These are phyloP conservation scores for Diaporthe sp. DNA, from an alignment of 2,329 filamentous ascomycete genomes.

Conservation along the genomic window DNA sequence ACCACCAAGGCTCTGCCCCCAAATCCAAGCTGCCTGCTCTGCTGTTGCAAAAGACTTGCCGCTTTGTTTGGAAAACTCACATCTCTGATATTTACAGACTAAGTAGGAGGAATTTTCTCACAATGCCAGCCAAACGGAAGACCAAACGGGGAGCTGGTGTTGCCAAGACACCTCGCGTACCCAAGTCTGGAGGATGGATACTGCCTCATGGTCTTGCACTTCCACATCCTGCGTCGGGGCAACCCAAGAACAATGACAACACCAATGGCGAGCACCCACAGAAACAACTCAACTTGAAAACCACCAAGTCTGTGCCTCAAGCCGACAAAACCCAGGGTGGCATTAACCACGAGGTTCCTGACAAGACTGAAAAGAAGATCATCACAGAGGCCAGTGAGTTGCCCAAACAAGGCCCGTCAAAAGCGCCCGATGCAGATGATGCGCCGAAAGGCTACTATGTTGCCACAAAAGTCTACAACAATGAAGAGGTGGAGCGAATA, in stretches of 20 bases:
- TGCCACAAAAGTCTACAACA: not conserved
- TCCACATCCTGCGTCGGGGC: not conserved
- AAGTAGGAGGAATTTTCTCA: not conserved
- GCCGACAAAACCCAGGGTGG: not conserved
- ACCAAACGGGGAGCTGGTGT: not conserved
- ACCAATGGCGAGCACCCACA: not conserved
- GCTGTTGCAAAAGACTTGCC: not conserved
- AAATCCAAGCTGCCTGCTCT: not conserved
- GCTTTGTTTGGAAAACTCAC: too few species aligned
- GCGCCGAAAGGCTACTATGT: not conserved
- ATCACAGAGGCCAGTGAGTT: not conserved
- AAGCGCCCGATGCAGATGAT: not conserved
- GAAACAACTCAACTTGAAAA: conserved; percentile 2
- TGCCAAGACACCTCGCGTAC: not conserved
- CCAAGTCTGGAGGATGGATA: conserved; percentile 23
- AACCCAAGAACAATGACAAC: not conserved
- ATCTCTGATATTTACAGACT: not conserved
- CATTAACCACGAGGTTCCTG: not conserved
- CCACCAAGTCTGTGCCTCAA: conserved; percentile 8
- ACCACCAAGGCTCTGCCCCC: not conserved
- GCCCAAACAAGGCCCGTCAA: not conserved
- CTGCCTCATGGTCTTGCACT: conserved; percentile 19
- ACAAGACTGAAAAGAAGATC: not conserved
- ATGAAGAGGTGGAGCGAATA: conserved; percentile 16
- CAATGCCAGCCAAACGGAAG: conserved; percentile 23